These are phyloP conservation scores for Aleurites moluccanus DNA, from an alignment of 441 rosid genomes.

Conservation along the genomic window DNA sequence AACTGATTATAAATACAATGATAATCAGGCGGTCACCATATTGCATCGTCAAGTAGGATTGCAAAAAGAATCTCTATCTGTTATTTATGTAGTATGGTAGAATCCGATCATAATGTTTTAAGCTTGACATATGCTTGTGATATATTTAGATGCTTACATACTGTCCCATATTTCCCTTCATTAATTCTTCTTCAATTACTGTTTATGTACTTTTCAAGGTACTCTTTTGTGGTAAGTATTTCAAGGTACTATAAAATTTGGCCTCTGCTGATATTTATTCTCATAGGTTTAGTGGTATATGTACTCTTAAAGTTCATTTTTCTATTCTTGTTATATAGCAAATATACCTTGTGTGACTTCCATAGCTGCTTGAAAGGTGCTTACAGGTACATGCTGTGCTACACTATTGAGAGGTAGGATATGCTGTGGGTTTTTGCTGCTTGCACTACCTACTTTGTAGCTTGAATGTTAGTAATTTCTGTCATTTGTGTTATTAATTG, in stretches of 20 bases:
- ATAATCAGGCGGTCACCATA: background rate
- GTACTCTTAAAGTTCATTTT: constrained; percentile 27
- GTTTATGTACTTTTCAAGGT: constrained; percentile 18
- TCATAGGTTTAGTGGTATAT: constrained; percentile 22
- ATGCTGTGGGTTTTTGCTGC: constrained; percentile 58
- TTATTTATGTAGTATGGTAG: background rate
- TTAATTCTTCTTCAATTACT: constrained; percentile 22
- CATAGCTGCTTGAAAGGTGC: constrained; percentile 53
- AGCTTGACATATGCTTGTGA: background rate
- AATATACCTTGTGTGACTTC: constrained; percentile 34
- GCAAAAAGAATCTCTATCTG: background rate
- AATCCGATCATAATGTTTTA: background rate
- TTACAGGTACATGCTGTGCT: constrained; percentile 57
- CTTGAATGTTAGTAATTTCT: constrained; percentile 48
- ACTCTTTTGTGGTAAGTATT: constrained; percentile 26
- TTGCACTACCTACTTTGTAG: constrained; percentile 49
- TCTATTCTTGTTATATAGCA: constrained; percentile 25
- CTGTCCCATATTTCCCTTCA: constrained; percentile 12
- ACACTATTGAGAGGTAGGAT: constrained; percentile 59
- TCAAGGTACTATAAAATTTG: constrained; percentile 29
- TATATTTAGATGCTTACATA: constrained; percentile 18
- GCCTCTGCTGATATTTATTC: constrained; percentile 27
- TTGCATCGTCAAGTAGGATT: background rate
- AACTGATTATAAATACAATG: background rate
- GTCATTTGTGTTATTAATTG: constrained; percentile 36